These are phyloP conservation scores for Scedosporium dehoogii DNA, from an alignment of 2,329 filamentous ascomycete genomes.

Conservation along the genomic window DNA sequence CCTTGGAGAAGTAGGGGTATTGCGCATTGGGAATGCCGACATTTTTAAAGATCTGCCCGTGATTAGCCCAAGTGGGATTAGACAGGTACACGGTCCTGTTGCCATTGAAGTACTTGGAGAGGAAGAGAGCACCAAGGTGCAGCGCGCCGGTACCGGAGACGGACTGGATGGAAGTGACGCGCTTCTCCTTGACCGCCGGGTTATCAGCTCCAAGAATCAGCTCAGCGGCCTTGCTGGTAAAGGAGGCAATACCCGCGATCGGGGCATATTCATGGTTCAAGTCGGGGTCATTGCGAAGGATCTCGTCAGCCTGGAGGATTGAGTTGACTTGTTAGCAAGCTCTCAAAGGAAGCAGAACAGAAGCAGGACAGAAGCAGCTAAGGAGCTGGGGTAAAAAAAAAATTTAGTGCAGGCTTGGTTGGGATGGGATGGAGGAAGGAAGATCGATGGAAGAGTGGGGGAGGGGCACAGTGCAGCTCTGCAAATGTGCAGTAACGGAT, in stretches of 20 bases:
- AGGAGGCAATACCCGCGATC: constrained; percentile 77
- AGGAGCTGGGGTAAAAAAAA: neutral
- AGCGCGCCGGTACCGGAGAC: constrained; percentile 96
- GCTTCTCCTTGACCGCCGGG: constrained; percentile 74
- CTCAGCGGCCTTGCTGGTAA: constrained; percentile 85
- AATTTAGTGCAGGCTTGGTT: neutral
- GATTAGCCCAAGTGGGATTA: constrained; percentile 95
- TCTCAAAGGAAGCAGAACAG: constrained; percentile 11
- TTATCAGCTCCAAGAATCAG: constrained; percentile 75
- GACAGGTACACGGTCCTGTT: constrained; percentile 79
- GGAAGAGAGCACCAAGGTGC: constrained; percentile 85
- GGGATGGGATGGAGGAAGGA: neutral
- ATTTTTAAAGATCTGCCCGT: constrained; percentile 96
- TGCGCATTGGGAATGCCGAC: constrained; percentile 66
- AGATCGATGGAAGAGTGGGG: neutral
- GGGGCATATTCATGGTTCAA: constrained; percentile 98
- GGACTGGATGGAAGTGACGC: constrained; percentile 75
- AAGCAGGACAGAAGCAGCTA: constrained; percentile 2
- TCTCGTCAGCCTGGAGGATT: constrained; percentile 67
- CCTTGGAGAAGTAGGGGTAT: constrained; percentile 89
- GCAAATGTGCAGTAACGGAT: too few relatives aligned
- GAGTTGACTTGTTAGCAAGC: neutral
- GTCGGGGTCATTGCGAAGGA: constrained; percentile 77
- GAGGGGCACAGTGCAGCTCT: neutral
- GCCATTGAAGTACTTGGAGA: constrained; percentile 77